Evolutionary conservation across 179 eudicot species (phyloP).

Genomic region (Beta lomatogona): DNA sequence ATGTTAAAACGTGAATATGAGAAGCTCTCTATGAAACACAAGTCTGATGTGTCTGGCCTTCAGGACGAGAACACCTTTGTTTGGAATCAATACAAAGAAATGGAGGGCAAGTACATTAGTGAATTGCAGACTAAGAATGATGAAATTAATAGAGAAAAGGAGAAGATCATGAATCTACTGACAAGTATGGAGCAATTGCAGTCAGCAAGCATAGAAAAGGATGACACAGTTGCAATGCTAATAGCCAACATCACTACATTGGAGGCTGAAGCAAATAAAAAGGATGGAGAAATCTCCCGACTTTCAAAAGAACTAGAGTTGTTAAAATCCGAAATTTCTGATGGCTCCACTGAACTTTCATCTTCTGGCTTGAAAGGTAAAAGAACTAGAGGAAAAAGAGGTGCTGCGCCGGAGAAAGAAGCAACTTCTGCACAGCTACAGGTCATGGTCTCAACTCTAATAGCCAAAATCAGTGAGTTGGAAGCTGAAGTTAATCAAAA

Average conservation of each 20-base stretch:
- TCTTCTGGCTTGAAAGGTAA: slow-evolving; percentile 34
- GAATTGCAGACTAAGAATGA: slow-evolving; percentile 42
- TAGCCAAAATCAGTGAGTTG: slow-evolving; percentile 20
- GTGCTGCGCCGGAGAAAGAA: slow-evolving; percentile 13
- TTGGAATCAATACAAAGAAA: slow-evolving; percentile 69
- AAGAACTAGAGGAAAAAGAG: slow-evolving; percentile 3
- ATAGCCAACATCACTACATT: slow-evolving; percentile 36
- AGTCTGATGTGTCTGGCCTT: slow-evolving; percentile 55
- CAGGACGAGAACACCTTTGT: slow-evolving; percentile 62
- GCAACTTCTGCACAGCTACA: slow-evolving; percentile 15
- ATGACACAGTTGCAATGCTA: slow-evolving; percentile 37
- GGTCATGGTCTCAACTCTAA: slow-evolving; percentile 18
- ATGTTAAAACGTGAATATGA: slow-evolving; percentile 50
- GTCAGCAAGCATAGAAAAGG: slow-evolving; percentile 50
- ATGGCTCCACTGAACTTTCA: slow-evolving; percentile 32
- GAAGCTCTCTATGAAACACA: slow-evolving; percentile 41
- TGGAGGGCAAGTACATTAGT: slow-evolving; percentile 50
- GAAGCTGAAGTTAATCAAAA: slow-evolving; percentile 27
- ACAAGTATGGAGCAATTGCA: slow-evolving; percentile 50
- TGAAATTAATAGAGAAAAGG: slow-evolving; percentile 53
- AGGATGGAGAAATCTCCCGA: slow-evolving; percentile 50
- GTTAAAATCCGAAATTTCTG: slow-evolving; percentile 32
- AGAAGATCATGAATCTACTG: slow-evolving; percentile 45
- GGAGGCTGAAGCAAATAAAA: slow-evolving; percentile 40
- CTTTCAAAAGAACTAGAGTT: slow-evolving; percentile 48